phyloP scores from a whole-genome alignment of 73 alveolate species.

The Paramecium caudatum region DNA sequence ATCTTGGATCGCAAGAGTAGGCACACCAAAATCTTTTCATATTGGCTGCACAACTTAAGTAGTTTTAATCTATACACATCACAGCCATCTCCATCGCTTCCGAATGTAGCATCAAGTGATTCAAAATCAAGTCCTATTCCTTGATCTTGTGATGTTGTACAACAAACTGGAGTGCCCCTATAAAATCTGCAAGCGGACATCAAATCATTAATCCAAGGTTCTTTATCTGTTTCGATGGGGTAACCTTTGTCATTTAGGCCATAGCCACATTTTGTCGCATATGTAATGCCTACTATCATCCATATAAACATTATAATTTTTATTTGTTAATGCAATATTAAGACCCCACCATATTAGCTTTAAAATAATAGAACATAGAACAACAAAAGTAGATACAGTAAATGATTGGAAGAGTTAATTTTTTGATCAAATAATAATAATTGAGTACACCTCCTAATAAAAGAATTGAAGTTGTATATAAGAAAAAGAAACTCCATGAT shows the following conservation, averaged over 20 bases:
- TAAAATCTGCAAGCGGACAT: neutral
- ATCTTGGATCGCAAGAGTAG: slow-evolving; percentile 80
- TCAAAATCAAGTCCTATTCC: neutral
- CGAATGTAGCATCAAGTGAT: slow-evolving; percentile 77
- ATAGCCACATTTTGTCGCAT: neutral
- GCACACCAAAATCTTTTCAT: slow-evolving; percentile 84
- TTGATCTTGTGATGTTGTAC: neutral
- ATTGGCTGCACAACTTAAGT: slow-evolving; percentile 76
- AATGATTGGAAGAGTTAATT: slow-evolving; percentile 7
- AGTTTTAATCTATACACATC: slow-evolving; percentile 41
- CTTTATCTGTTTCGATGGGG: slow-evolving; percentile 31
- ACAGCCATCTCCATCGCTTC: slow-evolving; percentile 81
- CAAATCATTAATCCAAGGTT: neutral
- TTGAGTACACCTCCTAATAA: neutral
- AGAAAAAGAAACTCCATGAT: slow-evolving; percentile 14
- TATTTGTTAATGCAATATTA: neutral
- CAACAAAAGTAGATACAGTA: neutral
- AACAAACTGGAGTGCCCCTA: neutral
- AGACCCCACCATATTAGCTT: neutral
- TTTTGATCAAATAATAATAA: neutral
- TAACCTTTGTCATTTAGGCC: neutral
- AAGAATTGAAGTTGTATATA: neutral
- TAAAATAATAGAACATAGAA: neutral
- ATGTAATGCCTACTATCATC: too few relatives aligned
- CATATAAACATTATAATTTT: too few relatives aligned